Evolutionary conservation across 2,329 filamentous ascomycete genomes (phyloP).

Genomic region (Exophiala spinifera): DNA sequence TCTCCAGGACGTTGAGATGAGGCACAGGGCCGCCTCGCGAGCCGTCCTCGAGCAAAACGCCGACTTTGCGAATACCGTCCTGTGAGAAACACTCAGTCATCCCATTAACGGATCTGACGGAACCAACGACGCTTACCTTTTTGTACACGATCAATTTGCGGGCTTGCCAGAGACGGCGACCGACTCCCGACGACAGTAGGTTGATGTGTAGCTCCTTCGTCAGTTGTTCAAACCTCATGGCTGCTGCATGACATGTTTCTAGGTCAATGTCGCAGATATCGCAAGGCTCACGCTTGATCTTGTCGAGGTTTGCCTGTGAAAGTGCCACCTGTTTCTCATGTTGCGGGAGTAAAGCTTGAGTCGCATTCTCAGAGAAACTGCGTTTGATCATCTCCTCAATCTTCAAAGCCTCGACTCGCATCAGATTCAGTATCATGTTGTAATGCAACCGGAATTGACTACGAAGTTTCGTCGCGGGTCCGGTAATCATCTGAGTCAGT

Average conservation of each 20-base stretch:
- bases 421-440: constrained; percentile 97
- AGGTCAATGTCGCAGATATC: constrained; percentile 76
- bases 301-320: constrained; percentile 85
- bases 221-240: constrained; percentile 74
- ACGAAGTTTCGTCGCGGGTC: constrained; percentile 88
- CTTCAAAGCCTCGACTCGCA: constrained; percentile 92
- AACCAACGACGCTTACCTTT: constrained; percentile 41
- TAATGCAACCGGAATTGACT: constrained; percentile 97
- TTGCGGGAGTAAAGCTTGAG: constrained; percentile 87
- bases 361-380: constrained; percentile 97
- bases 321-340: constrained; percentile 92
- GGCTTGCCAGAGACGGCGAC: constrained; percentile 71
- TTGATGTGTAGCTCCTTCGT: constrained; percentile 76
- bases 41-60: constrained; percentile 75
- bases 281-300: constrained; percentile 83
- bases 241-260: constrained; percentile 75
- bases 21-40: constrained; percentile 61
- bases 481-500: constrained; percentile 89
- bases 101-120: not conserved
- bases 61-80: constrained; percentile 78
- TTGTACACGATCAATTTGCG: constrained; percentile 81
- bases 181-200: constrained; percentile 75
- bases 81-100: constrained; percentile 36
- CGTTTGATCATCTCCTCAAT: constrained; percentile 99
- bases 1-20: constrained; percentile 73